phyloP scores from a whole-genome alignment of 768 basidiomycete genomes.

The Kwoniella newhampshirensis region DNA sequence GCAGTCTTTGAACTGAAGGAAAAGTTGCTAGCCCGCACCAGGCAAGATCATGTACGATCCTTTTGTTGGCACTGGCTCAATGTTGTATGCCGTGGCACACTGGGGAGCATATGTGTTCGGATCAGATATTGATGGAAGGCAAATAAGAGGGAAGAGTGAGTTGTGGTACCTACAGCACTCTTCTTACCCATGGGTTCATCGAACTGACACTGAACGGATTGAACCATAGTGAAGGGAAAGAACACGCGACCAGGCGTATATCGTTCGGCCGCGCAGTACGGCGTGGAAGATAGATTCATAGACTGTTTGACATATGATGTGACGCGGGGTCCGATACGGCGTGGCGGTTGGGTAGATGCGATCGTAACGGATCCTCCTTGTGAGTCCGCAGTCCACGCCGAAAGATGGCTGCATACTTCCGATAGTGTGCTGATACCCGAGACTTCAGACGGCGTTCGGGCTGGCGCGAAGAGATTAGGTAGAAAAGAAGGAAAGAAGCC shows the following conservation, averaged over 20 bases:
- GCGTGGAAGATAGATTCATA: slow-evolving; percentile 67
- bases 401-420: neutral
- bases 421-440: neutral
- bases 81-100: slow-evolving; percentile 67
- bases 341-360: slow-evolving; percentile 86
- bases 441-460: slow-evolving; percentile 75
- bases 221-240: slow-evolving; percentile 31
- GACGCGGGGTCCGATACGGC: slow-evolving; percentile 84
- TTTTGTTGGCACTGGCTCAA: slow-evolving; percentile 79
- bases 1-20: too few species aligned
- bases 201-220: neutral
- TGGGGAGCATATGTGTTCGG: slow-evolving; percentile 86
- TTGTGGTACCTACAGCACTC: neutral
- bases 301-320: slow-evolving; percentile 90
- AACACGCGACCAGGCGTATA: slow-evolving; percentile 64
- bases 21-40: slow-evolving; percentile 70
- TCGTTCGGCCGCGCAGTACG: slow-evolving; percentile 81
- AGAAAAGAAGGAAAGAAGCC: slow-evolving; percentile 42
- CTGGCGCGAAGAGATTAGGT: slow-evolving; percentile 56
- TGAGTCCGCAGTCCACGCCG: slow-evolving; percentile 54
- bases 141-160: slow-evolving; percentile 89
- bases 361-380: slow-evolving; percentile 94
- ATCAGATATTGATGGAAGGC: slow-evolving; percentile 94
- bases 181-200: neutral
- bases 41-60: slow-evolving; percentile 93